Evolutionary conservation across 75 land plant species (phyloP).

Genomic region (Chamaecyparis obtusa): DNA sequence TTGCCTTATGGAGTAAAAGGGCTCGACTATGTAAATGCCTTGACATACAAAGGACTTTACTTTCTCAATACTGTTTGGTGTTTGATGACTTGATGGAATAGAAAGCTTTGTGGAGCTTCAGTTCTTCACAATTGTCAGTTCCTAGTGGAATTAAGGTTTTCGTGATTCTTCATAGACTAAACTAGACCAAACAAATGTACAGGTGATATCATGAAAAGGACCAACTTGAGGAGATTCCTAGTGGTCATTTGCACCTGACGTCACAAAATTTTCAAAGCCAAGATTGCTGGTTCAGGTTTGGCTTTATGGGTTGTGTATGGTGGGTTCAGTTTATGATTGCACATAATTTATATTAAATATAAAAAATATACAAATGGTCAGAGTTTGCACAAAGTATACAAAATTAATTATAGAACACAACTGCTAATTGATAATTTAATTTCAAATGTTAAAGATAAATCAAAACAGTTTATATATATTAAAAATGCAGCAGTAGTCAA

Average conservation of each 20-base stretch:
- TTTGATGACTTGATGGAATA: background rate
- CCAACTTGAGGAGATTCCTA: background rate
- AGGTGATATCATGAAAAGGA: background rate
- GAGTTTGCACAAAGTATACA: no score
- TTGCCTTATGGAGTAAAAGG: background rate
- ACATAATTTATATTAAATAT: no score
- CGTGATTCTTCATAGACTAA: background rate
- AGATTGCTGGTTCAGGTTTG: background rate
- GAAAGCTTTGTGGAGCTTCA: background rate
- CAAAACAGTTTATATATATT: no score
- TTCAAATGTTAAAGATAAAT: no score
- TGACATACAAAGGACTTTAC: background rate
- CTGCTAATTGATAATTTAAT: no score
- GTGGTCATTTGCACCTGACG: background rate
- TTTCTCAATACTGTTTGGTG: background rate
- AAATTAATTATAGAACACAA: no score
- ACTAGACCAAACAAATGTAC: background rate
- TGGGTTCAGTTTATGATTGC: no score
- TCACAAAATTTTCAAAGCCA: background rate
- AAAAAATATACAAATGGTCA: no score
- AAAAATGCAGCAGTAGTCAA: no score
- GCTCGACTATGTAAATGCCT: background rate
- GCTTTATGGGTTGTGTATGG: no score
- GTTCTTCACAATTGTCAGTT: background rate
- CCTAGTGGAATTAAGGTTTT: background rate